phyloP scores from a whole-genome alignment of 352 stramenopile genomes.

The Phytopythium litorale region DNA sequence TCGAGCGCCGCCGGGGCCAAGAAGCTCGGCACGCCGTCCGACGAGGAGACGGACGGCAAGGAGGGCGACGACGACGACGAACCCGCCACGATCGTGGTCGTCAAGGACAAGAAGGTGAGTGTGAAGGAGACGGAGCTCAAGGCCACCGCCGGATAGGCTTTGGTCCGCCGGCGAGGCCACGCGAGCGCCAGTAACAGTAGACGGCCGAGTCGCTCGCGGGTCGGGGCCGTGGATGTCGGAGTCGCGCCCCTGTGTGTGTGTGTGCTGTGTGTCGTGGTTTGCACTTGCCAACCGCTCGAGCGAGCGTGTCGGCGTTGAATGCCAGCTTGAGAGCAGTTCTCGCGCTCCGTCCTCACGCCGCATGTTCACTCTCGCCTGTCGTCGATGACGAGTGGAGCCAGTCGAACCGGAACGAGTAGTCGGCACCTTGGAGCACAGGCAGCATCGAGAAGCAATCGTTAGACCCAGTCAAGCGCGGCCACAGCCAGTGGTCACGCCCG shows the following conservation, averaged over 20 bases:
- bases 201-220: neutral
- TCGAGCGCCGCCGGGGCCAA: slow-evolving; percentile 16
- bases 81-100: slow-evolving; percentile 17
- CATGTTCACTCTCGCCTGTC: neutral
- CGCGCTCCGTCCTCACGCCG: neutral
- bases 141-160: slow-evolving; percentile 11
- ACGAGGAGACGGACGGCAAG: slow-evolving; percentile 27
- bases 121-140: slow-evolving; percentile 22
- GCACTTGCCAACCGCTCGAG: neutral
- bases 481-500: neutral
- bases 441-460: neutral
- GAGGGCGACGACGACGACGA: slow-evolving; percentile 13
- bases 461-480: neutral
- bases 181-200: slow-evolving; percentile 1
- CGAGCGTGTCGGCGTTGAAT: neutral
- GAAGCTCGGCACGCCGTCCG: slow-evolving; percentile 27
- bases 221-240: neutral
- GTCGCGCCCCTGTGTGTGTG: neutral
- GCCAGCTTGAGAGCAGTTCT: neutral
- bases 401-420: slow-evolving; percentile 2
- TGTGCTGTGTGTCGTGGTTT: neutral
- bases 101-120: slow-evolving; percentile 13
- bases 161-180: neutral
- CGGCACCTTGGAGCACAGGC: neutral
- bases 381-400: neutral